phyloP scores from a whole-genome alignment of 202 grass and related monocot species.

The Schoenoplectus triqueter region DNA sequence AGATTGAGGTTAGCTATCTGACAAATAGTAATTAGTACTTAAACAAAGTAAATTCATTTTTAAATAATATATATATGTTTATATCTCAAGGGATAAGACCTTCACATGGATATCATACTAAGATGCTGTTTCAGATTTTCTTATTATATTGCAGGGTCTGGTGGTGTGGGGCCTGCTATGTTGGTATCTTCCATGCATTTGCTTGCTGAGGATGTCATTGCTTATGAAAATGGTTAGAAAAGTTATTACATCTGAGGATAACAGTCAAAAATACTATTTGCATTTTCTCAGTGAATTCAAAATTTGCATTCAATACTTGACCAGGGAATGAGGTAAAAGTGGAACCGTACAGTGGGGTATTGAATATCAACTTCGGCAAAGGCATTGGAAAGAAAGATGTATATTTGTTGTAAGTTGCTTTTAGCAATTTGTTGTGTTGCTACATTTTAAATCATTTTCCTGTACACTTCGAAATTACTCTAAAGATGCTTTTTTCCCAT shows the following conservation, averaged over 20 bases:
- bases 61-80: neutral
- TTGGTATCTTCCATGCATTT: constrained; percentile 72
- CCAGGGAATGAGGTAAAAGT: constrained; percentile 78
- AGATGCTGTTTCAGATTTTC: constrained; percentile 78
- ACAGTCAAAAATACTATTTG: neutral
- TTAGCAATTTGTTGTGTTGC: neutral
- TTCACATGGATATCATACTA: constrained; percentile 45
- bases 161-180: constrained; percentile 77
- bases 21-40: neutral
- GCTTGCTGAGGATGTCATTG: constrained; percentile 83
- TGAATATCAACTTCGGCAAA: constrained; percentile 80
- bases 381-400: constrained; percentile 82
- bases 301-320: neutral
- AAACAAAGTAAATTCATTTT: constrained; percentile 10
- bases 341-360: constrained; percentile 78
- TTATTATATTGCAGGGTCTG: constrained; percentile 84
- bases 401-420: constrained; percentile 71
- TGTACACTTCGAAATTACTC: neutral
- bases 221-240: constrained; percentile 67
- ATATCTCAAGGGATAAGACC: neutral
- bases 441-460: neutral
- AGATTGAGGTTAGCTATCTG: constrained; percentile 73
- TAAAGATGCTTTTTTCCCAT: too few species aligned
- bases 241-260: neutral
- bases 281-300: neutral